Conservation (phyloP, 768 basidiomycete species). For the Jaapia argillacea region DNA sequence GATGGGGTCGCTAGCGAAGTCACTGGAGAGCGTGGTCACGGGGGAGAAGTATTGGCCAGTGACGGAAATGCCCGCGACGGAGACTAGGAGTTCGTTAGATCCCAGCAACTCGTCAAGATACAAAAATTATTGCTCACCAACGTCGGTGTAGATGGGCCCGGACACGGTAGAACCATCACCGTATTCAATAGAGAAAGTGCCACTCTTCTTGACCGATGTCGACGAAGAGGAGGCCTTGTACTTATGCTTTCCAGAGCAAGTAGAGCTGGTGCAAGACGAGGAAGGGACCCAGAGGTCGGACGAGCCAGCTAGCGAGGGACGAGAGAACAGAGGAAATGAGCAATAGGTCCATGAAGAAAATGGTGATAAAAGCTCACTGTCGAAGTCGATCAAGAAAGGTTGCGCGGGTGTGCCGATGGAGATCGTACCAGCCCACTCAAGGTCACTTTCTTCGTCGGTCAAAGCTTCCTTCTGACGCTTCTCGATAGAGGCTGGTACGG, state of each 20-base stretch:
- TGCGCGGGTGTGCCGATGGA: constrained; percentile 28
- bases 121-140: constrained; percentile 9
- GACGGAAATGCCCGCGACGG: constrained; percentile 10
- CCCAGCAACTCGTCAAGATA: constrained; percentile 3
- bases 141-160: constrained; percentile 23
- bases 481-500: constrained; percentile 6
- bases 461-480: constrained; percentile 18
- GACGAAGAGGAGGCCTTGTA: constrained; percentile 20
- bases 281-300: constrained; percentile 7
- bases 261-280: constrained; percentile 3
- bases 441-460: constrained; percentile 23
- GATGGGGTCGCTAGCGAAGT: constrained; percentile 1
- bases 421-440: constrained; percentile 28
- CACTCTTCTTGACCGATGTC: constrained; percentile 11
- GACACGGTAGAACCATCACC: constrained; percentile 26
- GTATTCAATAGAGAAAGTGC: constrained; percentile 23
- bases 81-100: neutral
- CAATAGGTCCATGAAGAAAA: neutral
- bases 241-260: neutral
- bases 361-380: constrained; percentile 17
- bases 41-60: constrained; percentile 14
- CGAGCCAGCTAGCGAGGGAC: constrained; percentile 1
- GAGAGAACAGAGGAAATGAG: neutral
- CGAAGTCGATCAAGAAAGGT: constrained; percentile 30
- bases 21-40: constrained; percentile 12